phyloP scores from a whole-genome alignment of 2,329 filamentous ascomycete genomes.

The Aspergillus pseudonomiae region DNA sequence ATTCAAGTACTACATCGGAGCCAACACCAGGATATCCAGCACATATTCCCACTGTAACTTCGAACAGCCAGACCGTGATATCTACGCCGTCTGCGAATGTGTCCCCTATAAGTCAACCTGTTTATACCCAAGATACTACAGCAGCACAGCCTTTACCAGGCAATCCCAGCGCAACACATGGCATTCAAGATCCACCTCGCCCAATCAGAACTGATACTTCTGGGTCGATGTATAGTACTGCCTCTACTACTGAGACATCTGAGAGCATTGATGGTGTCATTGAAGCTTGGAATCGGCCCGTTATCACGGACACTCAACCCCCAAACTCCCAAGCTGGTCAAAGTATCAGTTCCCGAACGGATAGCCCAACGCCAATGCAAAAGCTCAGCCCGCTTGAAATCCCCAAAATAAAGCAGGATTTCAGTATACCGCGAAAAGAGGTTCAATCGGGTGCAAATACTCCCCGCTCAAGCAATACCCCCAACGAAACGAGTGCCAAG shows the following conservation, averaged over 20 bases:
- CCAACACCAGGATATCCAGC: constrained; percentile 18
- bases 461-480: not conserved
- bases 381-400: constrained; percentile 18
- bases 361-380: constrained; percentile 14
- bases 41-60: constrained; percentile 6
- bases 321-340: constrained; percentile 15
- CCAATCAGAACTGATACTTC: constrained; percentile 33
- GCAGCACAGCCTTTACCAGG: constrained; percentile 23
- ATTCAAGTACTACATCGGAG: constrained; percentile 12
- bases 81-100: constrained; percentile 14
- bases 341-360: constrained; percentile 11
- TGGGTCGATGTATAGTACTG: constrained; percentile 29
- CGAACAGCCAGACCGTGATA: constrained; percentile 7
- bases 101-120: constrained; percentile 12
- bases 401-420: constrained; percentile 15
- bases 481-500: constrained; percentile 7
- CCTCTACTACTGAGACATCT: constrained; percentile 31
- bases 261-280: constrained; percentile 50
- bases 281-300: constrained; percentile 45
- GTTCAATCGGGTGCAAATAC: not conserved
- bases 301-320: constrained; percentile 26
- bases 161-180: constrained; percentile 25
- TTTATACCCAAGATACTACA: not conserved
- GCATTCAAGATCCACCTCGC: constrained; percentile 17
- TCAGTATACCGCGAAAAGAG: constrained; percentile 5